Evolutionary conservation across 2,329 filamentous ascomycete species (phyloP), one percentile per base, ranked within the genome.

Genomic region (Endoconidiophora laricicola): DNA sequence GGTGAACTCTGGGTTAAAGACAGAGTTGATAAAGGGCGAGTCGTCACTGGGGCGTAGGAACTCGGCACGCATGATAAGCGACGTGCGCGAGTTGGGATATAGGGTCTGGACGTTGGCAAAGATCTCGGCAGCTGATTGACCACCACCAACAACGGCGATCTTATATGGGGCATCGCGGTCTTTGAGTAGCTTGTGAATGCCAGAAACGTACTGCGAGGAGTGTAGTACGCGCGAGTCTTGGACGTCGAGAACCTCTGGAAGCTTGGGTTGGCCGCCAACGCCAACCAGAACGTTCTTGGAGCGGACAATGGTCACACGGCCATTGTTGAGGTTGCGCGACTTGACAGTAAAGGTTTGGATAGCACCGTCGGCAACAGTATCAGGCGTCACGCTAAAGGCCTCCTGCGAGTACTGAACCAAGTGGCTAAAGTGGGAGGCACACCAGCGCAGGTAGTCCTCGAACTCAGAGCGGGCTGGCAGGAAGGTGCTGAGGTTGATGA

Each of bases 391-490:
- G 18, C 79, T 74, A 37, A 85, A 61, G 2, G 91, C 88, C 62
- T 93, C 83, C 58, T 81, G 79, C 54, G 76, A 74, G 62, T 95
- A 96, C 45, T 72, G 72, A 44, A 93, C 83, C 42, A 78, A 64
- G 42, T 74, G 69, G 41, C 82, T 74, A 60, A 96, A 96, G 61
- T 81, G 80, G 54, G 75, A 70, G 10, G 90, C 84, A 61, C 86
- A 94, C 90, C 90, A 96, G 54, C 82, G 76, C 65, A 96, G 80
- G 66, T 96, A 96, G 65, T 94, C 88, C 63, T 95, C 88, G 60
- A 93, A 96, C 67, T 96, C 90, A 54, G 82, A 71, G 23, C 90
- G 78, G 26, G 85, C 79, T 0, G 90, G 90, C 29, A 93, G 66
- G 67, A 95, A 95, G 0, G 90, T 95, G 59, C 78, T 74, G 45